Percentiles rank a stretch among this genome's conserved stretches.
These are phyloP conservation scores for Boletus rubropictus DNA, from an alignment of 768 basidiomycete species.

Conservation along the genomic window DNA sequence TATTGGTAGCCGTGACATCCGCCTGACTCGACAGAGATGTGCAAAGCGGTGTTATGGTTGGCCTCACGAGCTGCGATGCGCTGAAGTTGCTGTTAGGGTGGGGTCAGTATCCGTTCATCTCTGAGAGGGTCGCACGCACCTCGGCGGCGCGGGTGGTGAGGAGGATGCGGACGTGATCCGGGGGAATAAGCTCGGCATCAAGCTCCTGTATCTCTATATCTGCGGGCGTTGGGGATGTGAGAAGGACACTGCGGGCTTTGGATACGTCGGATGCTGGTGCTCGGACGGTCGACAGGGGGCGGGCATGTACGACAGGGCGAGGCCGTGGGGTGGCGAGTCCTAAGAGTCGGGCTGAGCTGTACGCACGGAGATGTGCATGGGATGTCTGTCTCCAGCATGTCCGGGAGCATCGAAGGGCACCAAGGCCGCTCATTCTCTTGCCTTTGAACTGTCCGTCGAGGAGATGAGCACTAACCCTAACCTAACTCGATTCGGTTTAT, in stretches of 20 bases:
- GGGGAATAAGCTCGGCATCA: conserved; percentile 53
- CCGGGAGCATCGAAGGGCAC: not conserved
- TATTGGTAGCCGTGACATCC: conserved; percentile 99
- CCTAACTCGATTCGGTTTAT: not conserved
- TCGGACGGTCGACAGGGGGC: not conserved
- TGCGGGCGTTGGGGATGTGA: conserved; percentile 45
- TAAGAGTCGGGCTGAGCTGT: not conserved
- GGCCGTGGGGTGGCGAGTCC: not conserved
- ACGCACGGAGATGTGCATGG: not conserved
- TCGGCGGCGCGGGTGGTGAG: conserved; percentile 75
- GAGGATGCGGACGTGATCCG: conserved; percentile 47
- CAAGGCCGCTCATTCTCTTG: not conserved
- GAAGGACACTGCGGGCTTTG: conserved; percentile 42
- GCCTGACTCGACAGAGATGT: conserved; percentile 86
- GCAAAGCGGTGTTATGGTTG: conserved; percentile 59
- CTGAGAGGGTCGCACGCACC: conserved; percentile 33
- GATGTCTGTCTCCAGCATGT: not conserved
- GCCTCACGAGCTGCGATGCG: conserved; percentile 51
- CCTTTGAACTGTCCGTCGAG: no score
- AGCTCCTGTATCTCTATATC: conserved; percentile 58
- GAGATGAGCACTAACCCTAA: not conserved
- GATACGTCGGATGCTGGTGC: conserved; percentile 32
- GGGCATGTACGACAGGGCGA: not conserved
- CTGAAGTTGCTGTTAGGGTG: conserved; percentile 64
- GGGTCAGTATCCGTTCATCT: not conserved